Base-by-base conservation (phyloP, 495 filamentous ascomycete genomes). In the Aspergillus nanangensis region DNA sequence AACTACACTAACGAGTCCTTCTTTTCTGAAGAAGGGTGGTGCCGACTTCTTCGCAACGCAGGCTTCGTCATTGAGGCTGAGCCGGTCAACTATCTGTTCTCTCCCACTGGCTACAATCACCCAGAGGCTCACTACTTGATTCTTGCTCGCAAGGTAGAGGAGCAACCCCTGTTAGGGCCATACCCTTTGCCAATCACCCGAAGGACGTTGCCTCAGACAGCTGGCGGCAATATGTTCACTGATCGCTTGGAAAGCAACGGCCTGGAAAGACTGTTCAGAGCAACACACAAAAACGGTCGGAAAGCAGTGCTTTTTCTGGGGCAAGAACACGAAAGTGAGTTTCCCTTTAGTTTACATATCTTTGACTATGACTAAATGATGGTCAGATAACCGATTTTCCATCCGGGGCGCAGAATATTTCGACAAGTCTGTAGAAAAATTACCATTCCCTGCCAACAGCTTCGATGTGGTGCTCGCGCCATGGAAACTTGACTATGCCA, bases 21-120 rank as follows among this genome's bases (percentile, higher is more conserved):
- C 20, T 11, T 45, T 1, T 45, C 43, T 2, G 43, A 45, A 21
- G 18, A 25, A 37, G n/a, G n/a, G n/a, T 37, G 43, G 19, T 9
- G 19, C 10, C 17, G 11, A 8, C 43, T 45, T 37, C 43, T 45
- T 15, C 31, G 11, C 2, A 4, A 23, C 3, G 10, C 43, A 3
- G 43, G 43, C 10, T 45, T 45, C 11, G 22, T n/a, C 32, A 24
- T 45, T 37, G 31, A 45, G 25, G 13, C 13, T 9, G 32, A 45
- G 4, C 20, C 17, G 1, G 31, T 37, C 21, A 5, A 2, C 4
- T 37, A 37, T 21, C 18, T 40, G 2, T 40, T 40, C 18, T 40
- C 15, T 5, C 15, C 38, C 2, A 3, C 38, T 5, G 38, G 38
- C 1, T n/a, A 5, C 7, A n/a, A 22, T 22, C 18, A 40, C 14